Evolutionary conservation across 2,329 filamentous ascomycete genomes (phyloP).

Genomic region (Colletotrichum acutatum): DNA sequence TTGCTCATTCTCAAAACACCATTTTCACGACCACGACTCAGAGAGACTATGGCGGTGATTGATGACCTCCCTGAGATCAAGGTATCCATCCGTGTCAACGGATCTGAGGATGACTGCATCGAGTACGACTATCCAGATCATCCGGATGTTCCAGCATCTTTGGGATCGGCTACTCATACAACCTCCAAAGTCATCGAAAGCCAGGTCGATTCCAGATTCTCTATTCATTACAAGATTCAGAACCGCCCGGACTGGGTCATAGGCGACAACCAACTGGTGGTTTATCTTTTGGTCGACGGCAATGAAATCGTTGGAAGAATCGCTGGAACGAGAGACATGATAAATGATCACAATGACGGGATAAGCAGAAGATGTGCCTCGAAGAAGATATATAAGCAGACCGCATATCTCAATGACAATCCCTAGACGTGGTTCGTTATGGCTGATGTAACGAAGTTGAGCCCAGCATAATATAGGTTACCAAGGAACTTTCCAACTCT

Average conservation of each 20-base stretch:
- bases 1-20: neutral
- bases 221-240: neutral
- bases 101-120: neutral
- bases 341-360: neutral
- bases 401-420: rapidly evolving
- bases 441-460: neutral
- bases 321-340: no score
- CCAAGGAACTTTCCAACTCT: no score
- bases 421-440: rapidly evolving
- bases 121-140: slow-evolving; percentile 9
- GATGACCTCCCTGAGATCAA: slow-evolving; percentile 6
- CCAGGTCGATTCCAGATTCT: neutral
- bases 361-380: rapidly evolving
- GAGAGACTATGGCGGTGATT: slow-evolving; percentile 3
- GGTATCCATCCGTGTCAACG: neutral
- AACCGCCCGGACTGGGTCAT: neutral
- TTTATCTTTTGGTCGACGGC: no score
- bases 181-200: slow-evolving; percentile 16
- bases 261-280: no score
- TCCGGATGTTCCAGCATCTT: rapidly evolving
- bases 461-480: rapidly evolving
- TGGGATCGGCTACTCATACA: neutral
- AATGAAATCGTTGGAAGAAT: no score
- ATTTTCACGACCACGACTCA: no score
- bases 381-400: rapidly evolving